Evolutionary conservation across 345 rosid genomes (phyloP).

Genomic region (Ailanthus altissimus): DNA sequence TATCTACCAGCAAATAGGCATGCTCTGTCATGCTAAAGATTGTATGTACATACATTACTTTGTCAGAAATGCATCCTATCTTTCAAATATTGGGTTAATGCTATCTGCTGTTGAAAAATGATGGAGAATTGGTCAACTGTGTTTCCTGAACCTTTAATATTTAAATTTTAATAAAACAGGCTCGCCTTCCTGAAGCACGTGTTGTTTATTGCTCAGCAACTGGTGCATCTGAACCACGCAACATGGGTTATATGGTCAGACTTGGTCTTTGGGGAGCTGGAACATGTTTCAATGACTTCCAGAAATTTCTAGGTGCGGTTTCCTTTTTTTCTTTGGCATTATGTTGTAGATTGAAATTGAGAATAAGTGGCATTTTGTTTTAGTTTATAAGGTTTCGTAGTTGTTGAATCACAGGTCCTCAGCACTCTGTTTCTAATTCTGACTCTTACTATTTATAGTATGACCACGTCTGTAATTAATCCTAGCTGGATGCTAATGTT

Average conservation of each 20-base stretch:
- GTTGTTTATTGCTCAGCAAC: conserved; percentile 98
- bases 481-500: background rate
- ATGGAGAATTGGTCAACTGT: background rate
- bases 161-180: conserved; percentile 55
- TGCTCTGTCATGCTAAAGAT: background rate
- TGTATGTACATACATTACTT: background rate
- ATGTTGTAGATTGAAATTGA: background rate
- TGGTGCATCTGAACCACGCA: conserved; percentile 99
- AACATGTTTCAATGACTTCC: conserved; percentile 81
- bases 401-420: background rate
- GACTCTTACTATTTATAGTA: background rate
- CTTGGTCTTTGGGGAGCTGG: conserved; percentile 99
- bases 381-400: background rate
- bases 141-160: conserved; percentile 23
- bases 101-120: conserved; percentile 6
- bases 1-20: background rate
- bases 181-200: conserved; percentile 92
- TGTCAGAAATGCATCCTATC: background rate
- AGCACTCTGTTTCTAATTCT: background rate
- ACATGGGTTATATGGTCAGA: conserved; percentile 99
- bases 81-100: background rate
- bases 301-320: conserved; percentile 59
- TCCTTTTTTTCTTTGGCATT: background rate
- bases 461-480: background rate
- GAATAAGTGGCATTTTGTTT: background rate